Conservation (phyloP, 1,139 yeast genomes). For the Schwanniomyces etchellsii region DNA sequence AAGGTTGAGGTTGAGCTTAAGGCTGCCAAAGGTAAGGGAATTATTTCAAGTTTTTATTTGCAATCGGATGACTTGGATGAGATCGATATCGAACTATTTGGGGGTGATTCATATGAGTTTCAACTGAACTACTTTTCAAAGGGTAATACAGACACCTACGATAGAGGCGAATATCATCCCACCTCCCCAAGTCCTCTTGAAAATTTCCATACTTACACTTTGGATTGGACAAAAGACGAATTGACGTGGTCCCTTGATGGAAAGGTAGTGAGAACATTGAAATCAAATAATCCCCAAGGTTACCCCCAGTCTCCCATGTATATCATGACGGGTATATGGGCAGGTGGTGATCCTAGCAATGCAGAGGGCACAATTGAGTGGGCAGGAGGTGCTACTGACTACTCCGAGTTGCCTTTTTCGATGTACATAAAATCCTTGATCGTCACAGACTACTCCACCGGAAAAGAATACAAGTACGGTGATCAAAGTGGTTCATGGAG, state of each 20-base stretch:
- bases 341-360: constrained; percentile 72
- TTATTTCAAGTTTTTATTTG: constrained; percentile 72
- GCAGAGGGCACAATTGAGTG: constrained; percentile 69
- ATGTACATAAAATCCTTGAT: constrained; percentile 59
- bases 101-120: constrained; percentile 65
- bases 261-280: constrained; percentile 48
- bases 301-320: constrained; percentile 80
- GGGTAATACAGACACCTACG: constrained; percentile 71
- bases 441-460: constrained; percentile 78
- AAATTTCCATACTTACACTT: constrained; percentile 65
- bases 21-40: constrained; percentile 72
- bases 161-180: constrained; percentile 68
- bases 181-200: constrained; percentile 43
- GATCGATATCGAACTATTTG: constrained; percentile 81
- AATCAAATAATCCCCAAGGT: constrained; percentile 50
- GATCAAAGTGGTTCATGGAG: constrained; percentile 64
- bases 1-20: constrained; percentile 65
- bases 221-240: constrained; percentile 71
- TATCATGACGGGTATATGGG: constrained; percentile 68
- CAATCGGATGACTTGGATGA: constrained; percentile 87
- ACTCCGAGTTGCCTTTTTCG: constrained; percentile 57
- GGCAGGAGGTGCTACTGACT: constrained; percentile 82
- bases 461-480: constrained; percentile 58
- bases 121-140: constrained; percentile 81
- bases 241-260: constrained; percentile 65